Conservation (phyloP, 352 stramenopile genomes). For the Pythium periplocum region DNA sequence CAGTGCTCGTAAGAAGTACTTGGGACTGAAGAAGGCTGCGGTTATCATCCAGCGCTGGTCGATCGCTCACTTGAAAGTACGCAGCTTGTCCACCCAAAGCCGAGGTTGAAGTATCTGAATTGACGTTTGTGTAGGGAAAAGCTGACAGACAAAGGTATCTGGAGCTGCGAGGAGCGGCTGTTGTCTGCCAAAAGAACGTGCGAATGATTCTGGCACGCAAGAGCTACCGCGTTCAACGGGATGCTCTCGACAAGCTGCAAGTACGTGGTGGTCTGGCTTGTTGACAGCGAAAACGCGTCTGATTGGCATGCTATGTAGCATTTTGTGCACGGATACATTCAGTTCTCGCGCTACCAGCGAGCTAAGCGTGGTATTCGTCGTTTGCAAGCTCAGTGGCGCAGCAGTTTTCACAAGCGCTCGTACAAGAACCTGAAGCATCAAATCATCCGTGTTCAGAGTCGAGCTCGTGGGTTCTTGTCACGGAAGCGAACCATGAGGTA, state of each 20-base stretch:
- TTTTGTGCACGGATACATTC: slow-evolving; percentile 40
- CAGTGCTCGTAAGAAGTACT: slow-evolving; percentile 44
- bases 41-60: slow-evolving; percentile 53
- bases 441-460: slow-evolving; percentile 61
- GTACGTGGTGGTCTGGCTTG: not conserved
- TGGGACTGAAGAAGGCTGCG: slow-evolving; percentile 23
- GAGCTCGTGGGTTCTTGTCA: slow-evolving; percentile 51
- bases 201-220: slow-evolving; percentile 5
- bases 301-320: slow-evolving; percentile 19
- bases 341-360: slow-evolving; percentile 37
- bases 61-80: slow-evolving; percentile 48
- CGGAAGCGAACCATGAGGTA: slow-evolving; percentile 53
- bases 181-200: too few relatives aligned
- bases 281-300: not conserved
- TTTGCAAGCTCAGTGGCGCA: slow-evolving; percentile 62
- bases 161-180: slow-evolving; percentile 24
- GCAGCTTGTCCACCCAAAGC: not conserved
- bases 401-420: slow-evolving; percentile 52
- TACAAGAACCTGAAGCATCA: slow-evolving; percentile 60
- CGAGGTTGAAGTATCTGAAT: too few relatives aligned
- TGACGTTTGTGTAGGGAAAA: slow-evolving; percentile 13
- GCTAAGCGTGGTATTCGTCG: slow-evolving; percentile 40
- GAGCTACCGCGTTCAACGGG: slow-evolving; percentile 16
- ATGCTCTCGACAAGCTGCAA: slow-evolving; percentile 11
- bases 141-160: slow-evolving; percentile 27